phyloP scores from a whole-genome alignment of 306 rosid species.

The Lathyrus oleraceus region DNA sequence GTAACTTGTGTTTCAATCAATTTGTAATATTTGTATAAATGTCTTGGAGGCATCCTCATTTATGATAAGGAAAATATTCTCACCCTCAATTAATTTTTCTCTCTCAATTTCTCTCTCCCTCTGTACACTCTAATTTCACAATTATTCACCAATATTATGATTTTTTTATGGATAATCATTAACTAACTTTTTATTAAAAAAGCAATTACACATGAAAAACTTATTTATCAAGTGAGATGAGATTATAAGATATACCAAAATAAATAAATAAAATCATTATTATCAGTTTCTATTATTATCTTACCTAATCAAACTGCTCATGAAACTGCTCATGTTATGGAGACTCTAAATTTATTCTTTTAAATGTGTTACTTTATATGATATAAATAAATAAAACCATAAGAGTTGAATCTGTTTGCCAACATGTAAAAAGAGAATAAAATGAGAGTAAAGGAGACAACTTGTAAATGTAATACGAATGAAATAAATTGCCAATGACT shows the following conservation, averaged over 20 bases:
- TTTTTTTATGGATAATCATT: too few relatives aligned
- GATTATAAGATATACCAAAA: neutral
- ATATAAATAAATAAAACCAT: neutral
- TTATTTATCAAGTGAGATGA: neutral
- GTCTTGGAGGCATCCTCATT: too few relatives aligned
- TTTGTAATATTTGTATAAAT: too few relatives aligned
- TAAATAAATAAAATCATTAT: neutral
- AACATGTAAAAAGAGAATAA: neutral
- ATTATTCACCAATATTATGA: too few relatives aligned
- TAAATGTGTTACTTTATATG: neutral
- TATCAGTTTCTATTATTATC: neutral
- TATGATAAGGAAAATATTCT: too few relatives aligned
- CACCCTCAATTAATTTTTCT: too few relatives aligned
- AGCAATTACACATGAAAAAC: slow-evolving; percentile 4
- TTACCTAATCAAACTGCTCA: neutral
- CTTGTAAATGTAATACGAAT: slow-evolving; percentile 16
- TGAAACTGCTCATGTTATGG: neutral
- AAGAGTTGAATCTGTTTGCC: neutral
- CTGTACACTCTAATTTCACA: too few relatives aligned
- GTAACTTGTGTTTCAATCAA: too few relatives aligned
- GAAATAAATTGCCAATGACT: slow-evolving; percentile 20
- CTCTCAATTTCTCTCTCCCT: too few relatives aligned
- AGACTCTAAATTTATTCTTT: neutral
- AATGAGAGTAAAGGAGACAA: slow-evolving; percentile 10
- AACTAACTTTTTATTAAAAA: slow-evolving; percentile 3